These are phyloP conservation scores for Hypoxylon subgilvum DNA, from an alignment of 495 filamentous ascomycete species.

Conservation along the genomic window DNA sequence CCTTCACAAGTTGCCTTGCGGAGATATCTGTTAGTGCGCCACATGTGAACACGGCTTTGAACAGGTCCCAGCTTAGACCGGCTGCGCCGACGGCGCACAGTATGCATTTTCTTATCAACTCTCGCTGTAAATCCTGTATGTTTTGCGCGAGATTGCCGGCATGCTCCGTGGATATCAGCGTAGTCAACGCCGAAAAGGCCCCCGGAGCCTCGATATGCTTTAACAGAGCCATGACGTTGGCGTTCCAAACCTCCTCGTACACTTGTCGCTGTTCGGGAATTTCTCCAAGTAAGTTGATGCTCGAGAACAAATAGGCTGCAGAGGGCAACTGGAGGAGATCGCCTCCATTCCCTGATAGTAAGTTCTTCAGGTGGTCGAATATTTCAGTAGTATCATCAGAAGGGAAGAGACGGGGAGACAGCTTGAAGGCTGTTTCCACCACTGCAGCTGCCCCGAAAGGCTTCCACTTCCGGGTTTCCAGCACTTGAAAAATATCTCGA, in stretches of 20 bases:
- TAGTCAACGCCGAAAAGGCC: constrained; percentile 39
- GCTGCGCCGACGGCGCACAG: constrained; percentile 36
- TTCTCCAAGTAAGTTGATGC: constrained; percentile 39
- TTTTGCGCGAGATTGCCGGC: constrained; percentile 38
- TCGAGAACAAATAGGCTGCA: constrained; percentile 50
- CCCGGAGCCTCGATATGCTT: constrained; percentile 28
- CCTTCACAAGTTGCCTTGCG: constrained; percentile 32
- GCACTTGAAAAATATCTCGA: constrained; percentile 40
- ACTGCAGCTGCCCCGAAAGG: constrained; percentile 78
- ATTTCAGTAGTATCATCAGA: constrained; percentile 10
- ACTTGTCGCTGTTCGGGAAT: constrained; percentile 44
- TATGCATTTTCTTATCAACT: constrained; percentile 45
- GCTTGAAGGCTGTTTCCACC: constrained; percentile 53
- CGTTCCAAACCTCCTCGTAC: constrained; percentile 45
- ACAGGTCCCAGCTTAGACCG: constrained; percentile 43
- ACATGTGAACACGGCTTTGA: constrained; percentile 48
- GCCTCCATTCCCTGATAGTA: constrained; percentile 18
- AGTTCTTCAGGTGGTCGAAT: constrained; percentile 16
- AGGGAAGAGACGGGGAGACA: constrained; percentile 40
- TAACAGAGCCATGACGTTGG: constrained; percentile 43
- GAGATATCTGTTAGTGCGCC: constrained; percentile 39
- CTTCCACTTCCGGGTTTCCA: constrained; percentile 71
- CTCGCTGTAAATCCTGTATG: constrained; percentile 46
- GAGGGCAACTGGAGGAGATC: constrained; percentile 39
- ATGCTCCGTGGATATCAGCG: constrained; percentile 47